phyloP scores from a whole-genome alignment of 768 basidiomycete species.

The Hygrophorus russula region DNA sequence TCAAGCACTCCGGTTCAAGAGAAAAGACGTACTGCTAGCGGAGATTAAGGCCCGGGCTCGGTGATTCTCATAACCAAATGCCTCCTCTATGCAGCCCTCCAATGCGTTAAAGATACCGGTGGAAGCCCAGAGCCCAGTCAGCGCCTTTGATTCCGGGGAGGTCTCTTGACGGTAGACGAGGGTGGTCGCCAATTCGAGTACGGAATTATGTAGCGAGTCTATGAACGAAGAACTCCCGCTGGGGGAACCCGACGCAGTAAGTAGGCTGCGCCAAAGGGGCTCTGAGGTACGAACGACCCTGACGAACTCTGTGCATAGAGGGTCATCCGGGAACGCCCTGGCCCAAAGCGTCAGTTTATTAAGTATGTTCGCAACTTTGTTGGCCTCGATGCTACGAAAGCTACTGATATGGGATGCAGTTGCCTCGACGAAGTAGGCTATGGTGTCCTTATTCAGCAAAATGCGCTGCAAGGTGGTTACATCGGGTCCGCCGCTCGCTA shows the following conservation, averaged over 20 bases:
- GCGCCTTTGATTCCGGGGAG: neutral
- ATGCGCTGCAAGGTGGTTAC: neutral
- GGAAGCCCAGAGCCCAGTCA: constrained; percentile 1
- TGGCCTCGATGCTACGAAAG: too few species aligned
- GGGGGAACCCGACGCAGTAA: too few species aligned
- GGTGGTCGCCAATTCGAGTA: too few species aligned
- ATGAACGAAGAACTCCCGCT: too few species aligned
- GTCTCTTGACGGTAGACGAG: neutral
- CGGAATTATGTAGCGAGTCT: too few species aligned
- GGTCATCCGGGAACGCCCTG: neutral
- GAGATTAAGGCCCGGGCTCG: neutral
- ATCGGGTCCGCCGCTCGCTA: neutral
- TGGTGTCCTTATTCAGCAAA: neutral
- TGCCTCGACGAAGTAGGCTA: neutral
- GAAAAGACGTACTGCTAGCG: neutral
- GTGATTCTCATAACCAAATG: neutral
- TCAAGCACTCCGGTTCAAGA: too few species aligned
- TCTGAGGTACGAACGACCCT: neutral
- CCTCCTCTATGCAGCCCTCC: neutral
- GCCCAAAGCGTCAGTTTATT: neutral
- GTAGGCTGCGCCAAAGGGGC: too few species aligned
- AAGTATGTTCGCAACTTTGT: neutral
- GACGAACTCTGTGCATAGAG: neutral
- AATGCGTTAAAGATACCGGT: neutral
- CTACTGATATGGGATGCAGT: too few species aligned